phyloP scores from a whole-genome alignment of 805 yeast genomes.

The Saccharomycopsis schoenii region DNA sequence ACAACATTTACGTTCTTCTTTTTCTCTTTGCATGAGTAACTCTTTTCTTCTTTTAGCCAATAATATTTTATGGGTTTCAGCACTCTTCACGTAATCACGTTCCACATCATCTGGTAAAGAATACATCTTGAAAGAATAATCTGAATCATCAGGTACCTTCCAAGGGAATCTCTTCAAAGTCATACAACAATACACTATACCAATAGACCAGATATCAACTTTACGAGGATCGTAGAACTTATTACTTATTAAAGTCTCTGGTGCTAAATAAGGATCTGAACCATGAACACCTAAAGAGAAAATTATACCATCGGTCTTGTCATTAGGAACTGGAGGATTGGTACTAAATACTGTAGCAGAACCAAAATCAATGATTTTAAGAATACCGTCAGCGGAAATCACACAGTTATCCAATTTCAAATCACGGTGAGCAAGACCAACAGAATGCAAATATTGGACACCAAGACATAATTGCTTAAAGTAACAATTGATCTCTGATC shows the following conservation, averaged over 20 bases:
- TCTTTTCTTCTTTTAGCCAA: conserved; percentile 46
- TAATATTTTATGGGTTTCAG: conserved; percentile 58
- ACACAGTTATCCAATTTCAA: conserved; percentile 78
- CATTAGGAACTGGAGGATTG: conserved; percentile 45
- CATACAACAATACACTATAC: conserved; percentile 81
- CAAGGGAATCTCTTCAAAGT: conserved; percentile 78
- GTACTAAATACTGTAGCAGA: conserved; percentile 66
- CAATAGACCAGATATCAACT: conserved; percentile 79
- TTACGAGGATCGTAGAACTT: conserved; percentile 59
- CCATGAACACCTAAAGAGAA: conserved; percentile 74
- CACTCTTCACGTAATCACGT: conserved; percentile 66
- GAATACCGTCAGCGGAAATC: conserved; percentile 59
- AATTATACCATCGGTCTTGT: conserved; percentile 35
- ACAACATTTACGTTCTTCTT: neutral
- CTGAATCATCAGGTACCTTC: conserved; percentile 67
- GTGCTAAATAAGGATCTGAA: conserved; percentile 79
- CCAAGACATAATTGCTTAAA: conserved; percentile 66
- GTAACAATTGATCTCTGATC: conserved; percentile 76
- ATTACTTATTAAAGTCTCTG: conserved; percentile 53
- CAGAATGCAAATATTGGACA: conserved; percentile 60
- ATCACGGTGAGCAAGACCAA: conserved; percentile 79
- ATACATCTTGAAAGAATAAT: conserved; percentile 60
- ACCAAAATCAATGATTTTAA: conserved; percentile 76
- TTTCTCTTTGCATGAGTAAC: neutral
- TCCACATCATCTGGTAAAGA: conserved; percentile 61